Evolutionary conservation across 768 basidiomycete species (phyloP).

Genomic region (Boletus pseudo-olivaceus): DNA sequence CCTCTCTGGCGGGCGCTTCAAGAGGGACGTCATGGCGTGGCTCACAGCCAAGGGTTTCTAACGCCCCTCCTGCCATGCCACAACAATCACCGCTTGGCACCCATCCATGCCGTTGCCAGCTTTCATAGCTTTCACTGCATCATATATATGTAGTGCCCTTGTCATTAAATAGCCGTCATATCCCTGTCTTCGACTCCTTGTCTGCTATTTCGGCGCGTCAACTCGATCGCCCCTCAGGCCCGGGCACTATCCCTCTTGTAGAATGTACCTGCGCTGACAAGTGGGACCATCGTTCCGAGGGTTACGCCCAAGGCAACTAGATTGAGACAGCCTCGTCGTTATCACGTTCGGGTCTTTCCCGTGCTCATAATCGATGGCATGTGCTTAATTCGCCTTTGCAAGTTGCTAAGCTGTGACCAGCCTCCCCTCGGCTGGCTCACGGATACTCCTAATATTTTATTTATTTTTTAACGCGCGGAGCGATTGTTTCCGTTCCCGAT

Average conservation of each 20-base stretch:
- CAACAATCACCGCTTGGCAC: conserved; percentile 9
- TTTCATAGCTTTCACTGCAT: conserved; percentile 9
- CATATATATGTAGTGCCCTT: conserved; percentile 2
- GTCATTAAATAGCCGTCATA: conserved; percentile 16
- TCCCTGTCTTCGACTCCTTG: not conserved
- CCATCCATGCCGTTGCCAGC: conserved; percentile 5
- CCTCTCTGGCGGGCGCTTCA: conserved; percentile 64
- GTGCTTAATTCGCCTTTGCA: too few relatives aligned
- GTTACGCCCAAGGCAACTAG: not conserved
- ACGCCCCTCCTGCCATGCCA: conserved; percentile 1
- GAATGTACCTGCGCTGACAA: not conserved
- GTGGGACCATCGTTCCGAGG: not conserved
- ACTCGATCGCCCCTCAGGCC: too few relatives aligned
- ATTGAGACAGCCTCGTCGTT: not conserved
- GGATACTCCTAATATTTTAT: too few relatives aligned
- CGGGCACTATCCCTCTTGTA: not conserved
- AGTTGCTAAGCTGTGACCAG: too few relatives aligned
- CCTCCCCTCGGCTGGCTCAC: too few relatives aligned
- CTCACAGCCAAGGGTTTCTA: conserved; percentile 64
- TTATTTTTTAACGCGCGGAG: not conserved
- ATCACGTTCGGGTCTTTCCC: not conserved
- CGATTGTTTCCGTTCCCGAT: conserved; percentile 5
- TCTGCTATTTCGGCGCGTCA: too few relatives aligned
- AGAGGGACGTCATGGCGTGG: conserved; percentile 58
- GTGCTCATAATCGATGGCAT: not conserved